phyloP scores from a whole-genome alignment of 306 rosid species.

The Ammopiptanthus mongolicus region DNA sequence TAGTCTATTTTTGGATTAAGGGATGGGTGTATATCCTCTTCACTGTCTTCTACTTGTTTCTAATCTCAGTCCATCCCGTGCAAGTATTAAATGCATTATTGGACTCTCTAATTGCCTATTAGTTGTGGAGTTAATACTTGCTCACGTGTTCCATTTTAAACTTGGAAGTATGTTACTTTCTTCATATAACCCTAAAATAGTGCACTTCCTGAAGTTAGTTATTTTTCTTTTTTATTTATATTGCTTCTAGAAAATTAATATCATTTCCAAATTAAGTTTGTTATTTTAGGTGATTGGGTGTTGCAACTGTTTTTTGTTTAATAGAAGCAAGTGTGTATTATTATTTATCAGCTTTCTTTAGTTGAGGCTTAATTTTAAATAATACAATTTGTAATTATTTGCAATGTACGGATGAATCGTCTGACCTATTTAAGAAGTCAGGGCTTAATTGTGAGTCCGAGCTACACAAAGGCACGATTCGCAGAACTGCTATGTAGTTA shows the following conservation, averaged over 20 bases:
- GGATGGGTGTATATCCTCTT: not conserved
- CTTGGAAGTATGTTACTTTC: not conserved
- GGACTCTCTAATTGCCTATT: not conserved
- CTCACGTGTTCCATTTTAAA: not conserved
- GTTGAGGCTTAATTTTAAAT: not conserved
- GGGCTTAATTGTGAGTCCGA: not conserved
- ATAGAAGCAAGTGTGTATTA: not conserved
- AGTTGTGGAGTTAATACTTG: not conserved
- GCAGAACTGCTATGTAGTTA: too few relatives aligned
- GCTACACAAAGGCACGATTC: not conserved
- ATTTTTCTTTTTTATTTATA: not conserved
- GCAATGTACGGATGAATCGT: not conserved
- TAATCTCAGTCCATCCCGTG: too few relatives aligned
- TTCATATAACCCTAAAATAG: not conserved
- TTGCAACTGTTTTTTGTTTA: not conserved
- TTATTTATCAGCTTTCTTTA: not conserved
- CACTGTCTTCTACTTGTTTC: too few relatives aligned
- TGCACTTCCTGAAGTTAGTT: not conserved
- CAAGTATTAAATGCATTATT: not conserved
- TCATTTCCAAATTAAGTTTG: not conserved
- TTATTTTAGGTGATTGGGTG: not conserved
- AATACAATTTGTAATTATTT: too few relatives aligned
- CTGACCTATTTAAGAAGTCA: not conserved
- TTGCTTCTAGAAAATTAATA: not conserved
- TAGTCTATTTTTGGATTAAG: not conserved